Conservation (phyloP, 1,139 yeast species). For the Debaryomyces udenii region DNA sequence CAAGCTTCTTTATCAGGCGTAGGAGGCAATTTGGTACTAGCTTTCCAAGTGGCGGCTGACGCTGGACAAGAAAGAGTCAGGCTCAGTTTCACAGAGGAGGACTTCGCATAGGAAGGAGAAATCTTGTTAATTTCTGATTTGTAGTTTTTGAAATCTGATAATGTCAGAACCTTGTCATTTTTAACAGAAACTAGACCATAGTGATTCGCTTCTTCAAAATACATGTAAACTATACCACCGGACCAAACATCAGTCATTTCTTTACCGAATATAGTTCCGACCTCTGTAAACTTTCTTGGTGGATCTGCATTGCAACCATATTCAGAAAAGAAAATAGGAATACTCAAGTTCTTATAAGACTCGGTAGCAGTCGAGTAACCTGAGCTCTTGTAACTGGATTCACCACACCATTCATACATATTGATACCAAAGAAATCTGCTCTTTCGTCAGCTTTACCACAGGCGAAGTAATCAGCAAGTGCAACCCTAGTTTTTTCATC, state of each 20-base stretch:
- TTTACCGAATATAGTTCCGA: conserved; percentile 46
- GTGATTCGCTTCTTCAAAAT: conserved; percentile 76
- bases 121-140: conserved; percentile 61
- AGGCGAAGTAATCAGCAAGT: conserved; percentile 80
- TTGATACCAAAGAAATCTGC: conserved; percentile 92
- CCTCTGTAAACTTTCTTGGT: conserved; percentile 73
- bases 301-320: conserved; percentile 70
- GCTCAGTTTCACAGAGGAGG: conserved; percentile 28
- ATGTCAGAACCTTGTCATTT: conserved; percentile 38
- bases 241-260: conserved; percentile 73
- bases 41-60: conserved; percentile 39
- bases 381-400: conserved; percentile 62
- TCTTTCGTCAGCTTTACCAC: conserved; percentile 66
- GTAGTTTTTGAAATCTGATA: conserved; percentile 49
- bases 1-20: conserved; percentile 45
- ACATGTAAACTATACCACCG: conserved; percentile 91
- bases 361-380: conserved; percentile 69
- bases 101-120: conserved; percentile 37
- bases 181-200: conserved; percentile 73
- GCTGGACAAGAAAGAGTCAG: conserved; percentile 42
- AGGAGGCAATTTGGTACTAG: conserved; percentile 46
- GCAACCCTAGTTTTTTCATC: conserved; percentile 70
- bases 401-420: conserved; percentile 92
- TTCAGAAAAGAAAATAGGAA: conserved; percentile 87
- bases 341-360: conserved; percentile 63